A percentile compares a stretch with the other conserved stretches of the same genome.
phyloP scores from a whole-genome alignment of 768 basidiomycete genomes.

The Boletales sp. region DNA sequence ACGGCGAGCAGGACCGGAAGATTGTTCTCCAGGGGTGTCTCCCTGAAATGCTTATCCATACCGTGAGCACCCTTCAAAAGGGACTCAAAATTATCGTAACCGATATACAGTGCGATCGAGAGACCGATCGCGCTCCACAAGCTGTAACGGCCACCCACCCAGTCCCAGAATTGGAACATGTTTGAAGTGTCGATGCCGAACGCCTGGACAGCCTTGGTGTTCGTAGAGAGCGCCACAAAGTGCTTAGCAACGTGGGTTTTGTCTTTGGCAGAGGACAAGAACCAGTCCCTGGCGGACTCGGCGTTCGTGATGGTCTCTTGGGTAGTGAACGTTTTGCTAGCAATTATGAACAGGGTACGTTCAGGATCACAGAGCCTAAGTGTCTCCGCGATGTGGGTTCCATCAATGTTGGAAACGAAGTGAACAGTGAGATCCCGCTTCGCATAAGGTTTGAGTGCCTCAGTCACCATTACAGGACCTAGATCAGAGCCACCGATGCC shows the following conservation, averaged over 20 bases:
- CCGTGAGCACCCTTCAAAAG: slow-evolving; percentile 90
- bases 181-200: slow-evolving; percentile 90
- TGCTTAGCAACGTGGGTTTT: slow-evolving; percentile 95
- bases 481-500: slow-evolving; percentile 98
- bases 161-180: slow-evolving; percentile 99
- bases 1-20: slow-evolving; percentile 88
- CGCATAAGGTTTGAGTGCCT: slow-evolving; percentile 90
- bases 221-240: slow-evolving; percentile 97
- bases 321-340: slow-evolving; percentile 99
- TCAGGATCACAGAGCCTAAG: slow-evolving; percentile 80
- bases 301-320: slow-evolving; percentile 99
- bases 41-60: slow-evolving; percentile 97
- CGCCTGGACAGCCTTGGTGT: slow-evolving; percentile 86
- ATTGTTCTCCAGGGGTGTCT: slow-evolving; percentile 83
- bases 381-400: slow-evolving; percentile 93
- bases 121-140: slow-evolving; percentile 98
- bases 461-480: slow-evolving; percentile 98
- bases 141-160: slow-evolving; percentile 98
- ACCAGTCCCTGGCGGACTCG: slow-evolving; percentile 91
- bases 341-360: slow-evolving; percentile 94
- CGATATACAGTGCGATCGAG: slow-evolving; percentile 89
- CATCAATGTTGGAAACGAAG: slow-evolving; percentile 98
- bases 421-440: slow-evolving; percentile 83
- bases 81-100: slow-evolving; percentile 90
- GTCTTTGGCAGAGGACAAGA: slow-evolving; percentile 79